Base-by-base conservation (phyloP, 2,329 filamentous ascomycete species). In the Paraconiothyrium sp. region DNA sequence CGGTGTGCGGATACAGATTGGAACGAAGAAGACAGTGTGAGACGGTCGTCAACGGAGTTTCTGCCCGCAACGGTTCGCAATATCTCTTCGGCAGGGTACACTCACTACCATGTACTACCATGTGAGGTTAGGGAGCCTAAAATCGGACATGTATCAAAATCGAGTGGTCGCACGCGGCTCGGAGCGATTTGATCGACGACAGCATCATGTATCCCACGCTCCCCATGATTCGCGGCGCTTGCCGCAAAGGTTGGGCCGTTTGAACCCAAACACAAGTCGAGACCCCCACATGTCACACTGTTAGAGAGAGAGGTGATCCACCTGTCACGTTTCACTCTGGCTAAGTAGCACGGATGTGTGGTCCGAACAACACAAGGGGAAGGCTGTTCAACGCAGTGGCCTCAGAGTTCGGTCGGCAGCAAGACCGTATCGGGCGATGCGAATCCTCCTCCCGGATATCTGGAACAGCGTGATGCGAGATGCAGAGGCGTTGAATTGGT, bases 1-100 rank as follows among this genome's bases (percentile, higher is more conserved):
- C 50, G 88, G 86, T 30, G 77, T 72, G 30, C 74, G 77, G 48
- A 64, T 67, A 57, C 60, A 70, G 35, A 66, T 73, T 57, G 58
- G 54, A 27, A 54, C 54, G 30, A 44, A 63, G 35, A 54, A 65
- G 58, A 44, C 54, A 37, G 60, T 46, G 27, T 59, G 43, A 63
- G 48, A 56, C 52, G 4, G 6, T 39, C 43, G 48, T 27, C 35
- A 54, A 39, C 54, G 43, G 61, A 54, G 49, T 22, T 37, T 47
- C 55, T 34, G 16, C n/a, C 13, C 43, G 30, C 27, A 48, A 51
- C 20, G 47, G 30, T 43, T 49, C 41, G 41, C 54, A 27, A 30
- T 49, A 51, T 27, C 24, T 46, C n/a, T 44, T 49, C 20, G 20
- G 27, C 39, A 55, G 37, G 39, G 52, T 46, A 16, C n/a, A 34